A percentile compares a stretch with the other conserved stretches of the same genome.
These are phyloP conservation scores for Neurospora sp. DNA, from an alignment of 495 filamentous ascomycete genomes.

Conservation along the genomic window DNA sequence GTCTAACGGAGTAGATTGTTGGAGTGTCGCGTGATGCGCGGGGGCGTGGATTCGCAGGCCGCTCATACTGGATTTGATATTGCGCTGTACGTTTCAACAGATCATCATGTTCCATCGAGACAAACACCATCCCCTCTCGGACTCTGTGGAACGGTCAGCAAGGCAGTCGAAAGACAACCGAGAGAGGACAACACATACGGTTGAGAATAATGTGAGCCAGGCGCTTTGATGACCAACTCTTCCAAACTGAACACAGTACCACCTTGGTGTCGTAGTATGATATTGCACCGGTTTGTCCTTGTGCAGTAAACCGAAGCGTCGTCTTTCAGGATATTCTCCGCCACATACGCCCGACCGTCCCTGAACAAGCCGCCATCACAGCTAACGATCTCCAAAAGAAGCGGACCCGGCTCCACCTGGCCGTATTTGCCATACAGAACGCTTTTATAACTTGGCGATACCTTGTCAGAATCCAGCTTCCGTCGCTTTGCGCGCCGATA, in stretches of 20 bases:
- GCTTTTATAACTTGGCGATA: conserved; percentile 39
- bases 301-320: conserved; percentile 85
- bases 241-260: conserved; percentile 69
- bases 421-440: conserved; percentile 75
- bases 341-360: conserved; percentile 50
- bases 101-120: conserved; percentile 73
- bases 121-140: conserved; percentile 88
- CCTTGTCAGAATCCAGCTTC: conserved; percentile 58
- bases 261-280: conserved; percentile 71
- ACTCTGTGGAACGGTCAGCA: conserved; percentile 45
- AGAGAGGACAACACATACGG: conserved; percentile 52
- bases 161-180: not conserved
- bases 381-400: conserved; percentile 77
- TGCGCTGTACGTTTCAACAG: conserved; percentile 61
- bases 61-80: conserved; percentile 64
- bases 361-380: conserved; percentile 79
- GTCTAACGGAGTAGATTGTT: conserved; percentile 35
- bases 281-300: conserved; percentile 69
- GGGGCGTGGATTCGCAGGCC: conserved; percentile 9
- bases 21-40: conserved; percentile 15
- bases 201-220: conserved; percentile 67
- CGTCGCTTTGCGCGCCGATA: conserved; percentile 55
- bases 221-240: conserved; percentile 81
- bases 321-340: conserved; percentile 74
- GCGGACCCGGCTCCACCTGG: conserved; percentile 66